Conservation (phyloP, 345 rosid species). For the Crucihimalaya himalaica region DNA sequence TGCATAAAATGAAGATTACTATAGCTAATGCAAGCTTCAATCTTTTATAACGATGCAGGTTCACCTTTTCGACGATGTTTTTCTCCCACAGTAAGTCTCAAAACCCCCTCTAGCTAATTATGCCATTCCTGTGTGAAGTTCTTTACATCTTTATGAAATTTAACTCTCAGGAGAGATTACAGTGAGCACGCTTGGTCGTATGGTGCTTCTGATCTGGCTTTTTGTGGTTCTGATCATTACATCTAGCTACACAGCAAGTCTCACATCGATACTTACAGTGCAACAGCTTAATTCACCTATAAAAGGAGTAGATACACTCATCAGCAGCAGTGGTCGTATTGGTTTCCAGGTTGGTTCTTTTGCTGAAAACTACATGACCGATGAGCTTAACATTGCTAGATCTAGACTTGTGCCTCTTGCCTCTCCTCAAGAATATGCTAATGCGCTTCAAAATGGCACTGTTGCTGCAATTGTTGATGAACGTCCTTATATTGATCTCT, state of each 20-base stretch:
- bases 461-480: conserved; percentile 91
- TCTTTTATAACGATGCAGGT: conserved; percentile 54
- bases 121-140: not conserved
- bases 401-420: conserved; percentile 78
- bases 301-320: conserved; percentile 75
- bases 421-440: conserved; percentile 76
- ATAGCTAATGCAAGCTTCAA: conserved; percentile 12
- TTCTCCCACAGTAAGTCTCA: conserved; percentile 75
- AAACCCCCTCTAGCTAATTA: conserved; percentile 14
- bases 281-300: conserved; percentile 87
- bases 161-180: conserved; percentile 76
- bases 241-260: conserved; percentile 93
- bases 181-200: conserved; percentile 76
- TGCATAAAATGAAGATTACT: not conserved
- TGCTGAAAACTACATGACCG: conserved; percentile 65
- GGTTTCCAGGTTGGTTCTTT: conserved; percentile 91
- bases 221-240: conserved; percentile 78
- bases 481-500: conserved; percentile 69
- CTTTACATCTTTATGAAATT: conserved; percentile 17
- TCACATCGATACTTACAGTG: conserved; percentile 88
- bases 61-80: conserved; percentile 85
- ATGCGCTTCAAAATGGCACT: conserved; percentile 60
- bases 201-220: conserved; percentile 84
- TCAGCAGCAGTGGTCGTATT: conserved; percentile 49
- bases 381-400: conserved; percentile 71